These are phyloP conservation scores for Asterochloris erici DNA, from an alignment of 139 green algal species.

Conservation along the genomic window DNA sequence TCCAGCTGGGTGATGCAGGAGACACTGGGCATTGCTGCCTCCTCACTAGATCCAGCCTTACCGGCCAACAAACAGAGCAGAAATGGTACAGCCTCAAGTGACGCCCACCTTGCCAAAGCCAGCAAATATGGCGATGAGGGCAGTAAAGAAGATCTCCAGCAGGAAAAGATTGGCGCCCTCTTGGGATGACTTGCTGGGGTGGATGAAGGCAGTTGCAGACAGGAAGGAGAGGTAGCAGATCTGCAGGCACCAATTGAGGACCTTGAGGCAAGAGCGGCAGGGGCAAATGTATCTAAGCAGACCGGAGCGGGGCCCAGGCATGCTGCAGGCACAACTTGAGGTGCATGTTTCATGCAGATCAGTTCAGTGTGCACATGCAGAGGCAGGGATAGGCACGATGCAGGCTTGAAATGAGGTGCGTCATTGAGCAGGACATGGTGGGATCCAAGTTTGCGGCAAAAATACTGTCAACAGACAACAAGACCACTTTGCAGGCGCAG, in stretches of 20 bases:
- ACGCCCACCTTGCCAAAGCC: conserved; percentile 17
- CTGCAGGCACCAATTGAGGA: no score
- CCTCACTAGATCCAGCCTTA: neutral
- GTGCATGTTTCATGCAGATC: no score
- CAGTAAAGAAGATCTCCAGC: conserved; percentile 18
- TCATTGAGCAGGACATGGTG: no score
- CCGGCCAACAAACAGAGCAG: neutral
- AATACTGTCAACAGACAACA: no score
- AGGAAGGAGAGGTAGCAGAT: no score
- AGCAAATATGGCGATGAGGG: conserved; percentile 13
- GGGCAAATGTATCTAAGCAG: no score
- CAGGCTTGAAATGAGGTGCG: neutral
- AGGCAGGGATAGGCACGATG: neutral
- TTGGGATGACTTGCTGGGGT: neutral
- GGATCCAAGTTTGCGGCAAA: no score
- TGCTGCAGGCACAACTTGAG: no score
- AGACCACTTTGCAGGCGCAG: no score
- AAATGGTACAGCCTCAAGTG: neutral
- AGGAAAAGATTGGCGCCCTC: neutral
- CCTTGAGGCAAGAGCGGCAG: no score
- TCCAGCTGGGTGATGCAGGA: neutral
- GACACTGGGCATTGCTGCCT: neutral
- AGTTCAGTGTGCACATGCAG: neutral
- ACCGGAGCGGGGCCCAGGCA: no score
- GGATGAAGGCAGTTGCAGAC: no score